phyloP scores from a whole-genome alignment of 306 rosid species.

The Lathyrus sativus region DNA sequence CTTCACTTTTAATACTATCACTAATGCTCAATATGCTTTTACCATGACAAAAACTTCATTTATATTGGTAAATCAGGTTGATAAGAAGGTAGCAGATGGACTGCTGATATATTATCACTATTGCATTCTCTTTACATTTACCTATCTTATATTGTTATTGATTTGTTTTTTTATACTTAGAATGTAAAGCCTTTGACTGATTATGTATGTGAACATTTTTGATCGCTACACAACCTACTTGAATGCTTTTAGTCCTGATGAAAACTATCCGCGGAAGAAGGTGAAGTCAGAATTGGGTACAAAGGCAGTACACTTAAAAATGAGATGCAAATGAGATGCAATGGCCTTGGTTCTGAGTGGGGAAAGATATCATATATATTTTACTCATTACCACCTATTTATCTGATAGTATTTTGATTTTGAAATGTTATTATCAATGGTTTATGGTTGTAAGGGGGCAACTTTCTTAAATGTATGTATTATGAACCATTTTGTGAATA shows the following conservation, averaged over 20 bases:
- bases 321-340: too few species aligned
- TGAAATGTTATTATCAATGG: slow-evolving; percentile 11
- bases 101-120: too few species aligned
- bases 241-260: slow-evolving; percentile 84
- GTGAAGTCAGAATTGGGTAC: slow-evolving; percentile 89
- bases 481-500: too few species aligned
- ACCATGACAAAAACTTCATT: too few species aligned
- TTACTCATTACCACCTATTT: slow-evolving; percentile 11
- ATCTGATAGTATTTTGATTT: slow-evolving; percentile 24
- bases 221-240: slow-evolving; percentile 74
- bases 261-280: slow-evolving; percentile 82
- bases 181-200: too few species aligned
- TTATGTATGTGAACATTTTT: too few species aligned
- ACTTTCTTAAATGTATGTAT: slow-evolving; percentile 17
- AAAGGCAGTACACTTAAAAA: slow-evolving; percentile 82
- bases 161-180: slow-evolving; percentile 41
- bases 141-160: slow-evolving; percentile 20
- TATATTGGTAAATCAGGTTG: too few species aligned
- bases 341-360: slow-evolving; percentile 83
- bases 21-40: too few species aligned
- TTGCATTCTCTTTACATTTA: too few species aligned
- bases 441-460: slow-evolving; percentile 9
- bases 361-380: slow-evolving; percentile 65
- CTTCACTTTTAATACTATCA: too few species aligned
- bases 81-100: too few species aligned